Conservation (phyloP, 345 rosid genomes). For the Conringia planisiliqua region DNA sequence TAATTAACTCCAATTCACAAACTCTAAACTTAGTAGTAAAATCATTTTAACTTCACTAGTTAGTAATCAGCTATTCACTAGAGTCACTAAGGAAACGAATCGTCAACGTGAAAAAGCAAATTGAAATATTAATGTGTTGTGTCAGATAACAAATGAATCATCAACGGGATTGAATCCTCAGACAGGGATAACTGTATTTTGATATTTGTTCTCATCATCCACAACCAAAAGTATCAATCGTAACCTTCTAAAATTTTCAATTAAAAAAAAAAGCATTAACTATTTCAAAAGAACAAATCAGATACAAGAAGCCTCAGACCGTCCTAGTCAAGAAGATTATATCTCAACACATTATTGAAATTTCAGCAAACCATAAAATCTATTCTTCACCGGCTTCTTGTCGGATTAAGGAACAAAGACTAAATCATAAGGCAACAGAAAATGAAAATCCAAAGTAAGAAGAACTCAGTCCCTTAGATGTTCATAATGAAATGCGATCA, state of each 20-base stretch:
- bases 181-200: slow-evolving; percentile 28
- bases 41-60: neutral
- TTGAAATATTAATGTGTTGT: neutral
- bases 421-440: neutral
- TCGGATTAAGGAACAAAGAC: neutral
- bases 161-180: slow-evolving; percentile 21
- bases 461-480: slow-evolving; percentile 95
- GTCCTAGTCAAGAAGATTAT: slow-evolving; percentile 4
- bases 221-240: neutral
- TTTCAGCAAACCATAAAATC: neutral
- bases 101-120: too few relatives aligned
- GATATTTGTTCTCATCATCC: slow-evolving; percentile 15
- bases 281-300: neutral
- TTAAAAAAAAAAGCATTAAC: neutral
- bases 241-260: too few relatives aligned
- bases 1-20: too few relatives aligned
- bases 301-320: slow-evolving; percentile 3
- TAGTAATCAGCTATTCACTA: neutral
- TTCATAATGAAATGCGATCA: slow-evolving; percentile 72
- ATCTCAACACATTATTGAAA: neutral
- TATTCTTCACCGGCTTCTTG: neutral
- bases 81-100: neutral
- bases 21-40: neutral
- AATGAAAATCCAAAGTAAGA: neutral
- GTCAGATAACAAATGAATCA: slow-evolving; percentile 18